Conservation (phyloP, 1,284 basidiomycete genomes). For the Austroboletus novae-zelandiae region DNA sequence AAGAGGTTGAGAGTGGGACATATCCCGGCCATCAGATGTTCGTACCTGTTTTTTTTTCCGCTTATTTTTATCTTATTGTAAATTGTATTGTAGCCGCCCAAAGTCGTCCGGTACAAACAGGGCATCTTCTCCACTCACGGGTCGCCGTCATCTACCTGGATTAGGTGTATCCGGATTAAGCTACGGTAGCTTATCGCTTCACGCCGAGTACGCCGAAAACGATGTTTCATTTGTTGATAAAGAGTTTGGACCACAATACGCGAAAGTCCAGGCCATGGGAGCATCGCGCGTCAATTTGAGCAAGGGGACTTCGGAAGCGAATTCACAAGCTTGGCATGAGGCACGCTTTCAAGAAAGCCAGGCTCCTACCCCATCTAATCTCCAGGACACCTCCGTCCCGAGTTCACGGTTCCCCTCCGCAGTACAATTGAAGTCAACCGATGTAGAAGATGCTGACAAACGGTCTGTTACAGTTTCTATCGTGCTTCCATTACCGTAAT, state of each 20-base stretch:
- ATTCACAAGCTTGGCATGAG: neutral
- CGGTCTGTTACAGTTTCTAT: constrained; percentile 13
- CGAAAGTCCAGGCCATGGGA: too few relatives aligned
- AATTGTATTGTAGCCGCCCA: constrained; percentile 3
- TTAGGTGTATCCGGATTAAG: neutral
- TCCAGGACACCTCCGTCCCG: neutral
- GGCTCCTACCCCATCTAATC: constrained; percentile 3
- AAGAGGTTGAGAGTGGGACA: constrained; percentile 1
- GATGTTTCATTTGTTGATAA: neutral
- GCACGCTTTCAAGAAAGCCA: constrained; percentile 12
- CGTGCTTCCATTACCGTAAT: neutral
- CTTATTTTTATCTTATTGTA: constrained; percentile 4
- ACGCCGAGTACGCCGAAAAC: neutral
- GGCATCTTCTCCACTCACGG: constrained; percentile 15
- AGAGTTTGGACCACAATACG: neutral
- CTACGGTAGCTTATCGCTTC: neutral
- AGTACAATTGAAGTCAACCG: neutral
- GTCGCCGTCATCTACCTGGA: constrained; percentile 1
- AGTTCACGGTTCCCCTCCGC: neutral
- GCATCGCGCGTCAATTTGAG: neutral
- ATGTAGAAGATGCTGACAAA: neutral
- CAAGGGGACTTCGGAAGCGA: neutral
- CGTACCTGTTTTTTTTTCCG: constrained; percentile 3
- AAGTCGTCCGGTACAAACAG: constrained; percentile 1
- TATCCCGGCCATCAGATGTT: constrained; percentile 6